Evolutionary conservation across 2,329 filamentous ascomycete species (phyloP), one percentile per base, ranked within the genome.

Genomic region (Trichophyton benhamiae): DNA sequence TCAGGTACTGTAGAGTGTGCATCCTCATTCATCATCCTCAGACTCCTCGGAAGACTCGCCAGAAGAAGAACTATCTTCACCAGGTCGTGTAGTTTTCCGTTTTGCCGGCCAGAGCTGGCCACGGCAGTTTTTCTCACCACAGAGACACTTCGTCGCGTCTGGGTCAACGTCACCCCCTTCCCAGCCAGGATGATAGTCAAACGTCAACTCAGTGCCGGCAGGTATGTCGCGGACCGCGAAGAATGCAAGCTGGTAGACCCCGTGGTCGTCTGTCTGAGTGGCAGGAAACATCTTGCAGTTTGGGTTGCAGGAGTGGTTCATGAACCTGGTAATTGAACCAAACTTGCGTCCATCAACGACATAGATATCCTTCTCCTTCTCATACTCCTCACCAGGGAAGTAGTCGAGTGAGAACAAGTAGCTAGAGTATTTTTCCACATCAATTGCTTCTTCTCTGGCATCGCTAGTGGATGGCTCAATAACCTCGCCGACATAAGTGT

Each of bases 281-380:
- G 78, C 77, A 0, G 76, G 69, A 25, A 78, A 72, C 48, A 77
- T 75, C 9, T 72, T 72, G 64, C 75, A 77, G 58, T 79, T 80
- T 0, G 77, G 77, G 20, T 75, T 73, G 67, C 77, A 79, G 0
- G 76, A 78, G 62, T 79, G 77, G 55, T 79, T 79, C 65, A 79
- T 77, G 61, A 78, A 79, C 0, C 77, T 72, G 3, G 76, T 77
- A 0, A 75, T 67, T 0, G 71, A 70, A 3, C 77, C 77, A 52
- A 75, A 74, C 27, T 72, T 74, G 48, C 71, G 70, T 0, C 76
- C 76, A 58, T 79, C 77, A 0, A 79, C 69, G 3, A 78, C 71
- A 58, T 76, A 77, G 13, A 70, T 67, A 3, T 20, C 13, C 6
- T 33, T 33, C 13, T 0, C 68, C 2, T 69, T 65, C 3, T 71